Evolutionary conservation across 106 monocot species (phyloP).

Genomic region (Apostasia ramifera): DNA sequence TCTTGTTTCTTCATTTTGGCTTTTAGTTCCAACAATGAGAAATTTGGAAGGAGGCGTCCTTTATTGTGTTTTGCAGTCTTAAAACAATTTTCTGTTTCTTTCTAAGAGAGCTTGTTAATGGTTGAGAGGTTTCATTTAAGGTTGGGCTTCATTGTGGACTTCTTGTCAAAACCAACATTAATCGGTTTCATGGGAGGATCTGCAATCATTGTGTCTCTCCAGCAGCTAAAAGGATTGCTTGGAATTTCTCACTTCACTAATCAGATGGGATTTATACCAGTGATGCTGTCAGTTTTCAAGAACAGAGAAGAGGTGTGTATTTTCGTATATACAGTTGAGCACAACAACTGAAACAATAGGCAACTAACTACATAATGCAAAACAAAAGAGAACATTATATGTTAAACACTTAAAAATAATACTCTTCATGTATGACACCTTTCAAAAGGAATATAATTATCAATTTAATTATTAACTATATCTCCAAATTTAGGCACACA

Average conservation of each 20-base stretch:
- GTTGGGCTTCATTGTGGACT: slow-evolving; percentile 66
- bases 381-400: neutral
- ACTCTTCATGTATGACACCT: no score
- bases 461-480: no score
- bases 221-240: slow-evolving; percentile 67
- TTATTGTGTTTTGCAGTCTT: neutral
- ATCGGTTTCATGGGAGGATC: slow-evolving; percentile 73
- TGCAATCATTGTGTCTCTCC: slow-evolving; percentile 63
- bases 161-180: slow-evolving; percentile 55
- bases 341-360: neutral
- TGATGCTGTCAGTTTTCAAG: slow-evolving; percentile 46
- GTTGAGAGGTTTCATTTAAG: slow-evolving; percentile 8
- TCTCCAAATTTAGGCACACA: no score
- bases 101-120: neutral
- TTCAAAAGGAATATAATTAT: no score
- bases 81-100: neutral
- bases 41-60: neutral
- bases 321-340: no score
- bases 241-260: slow-evolving; percentile 67
- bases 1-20: no score
- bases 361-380: neutral
- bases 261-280: slow-evolving; percentile 46
- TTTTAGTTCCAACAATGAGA: neutral
- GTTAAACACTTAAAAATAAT: no score
- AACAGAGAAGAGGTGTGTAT: slow-evolving; percentile 36